Base-by-base conservation (phyloP, 1,284 basidiomycete species). In the Marasmius tenuissimus region DNA sequence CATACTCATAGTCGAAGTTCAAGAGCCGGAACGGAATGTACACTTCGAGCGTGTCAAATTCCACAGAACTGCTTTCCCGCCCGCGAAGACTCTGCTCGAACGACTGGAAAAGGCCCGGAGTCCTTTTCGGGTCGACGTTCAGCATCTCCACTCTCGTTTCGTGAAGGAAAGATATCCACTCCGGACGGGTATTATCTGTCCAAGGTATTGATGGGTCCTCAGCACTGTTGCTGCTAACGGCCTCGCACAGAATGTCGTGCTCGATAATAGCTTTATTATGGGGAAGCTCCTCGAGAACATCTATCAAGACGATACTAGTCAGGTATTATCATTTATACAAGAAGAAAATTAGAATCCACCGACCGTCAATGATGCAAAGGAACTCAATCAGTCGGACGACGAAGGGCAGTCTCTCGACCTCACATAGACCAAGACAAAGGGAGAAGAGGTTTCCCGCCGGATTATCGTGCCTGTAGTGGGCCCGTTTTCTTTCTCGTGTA, bases 281-380 rank as follows among this genome's bases (percentile, higher is more conserved):
- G 9, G 66, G 64, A 20, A 68, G 62, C 14, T 67, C 66, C 60
- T 68, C 69, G 34, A 66, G 66, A 1, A 68, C 63, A 42, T 68
- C 67, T 70, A 49, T 39, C 38, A 18, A 20, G n/a, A 14, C 20
- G 33, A 1, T 5, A 7, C n/a, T 18, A 11, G 27, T 27, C 27
- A 27, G 27, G 2, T 27, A 18, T 18, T 34, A 34, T 34, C n/a
- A 18, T 3, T 39, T 3, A 20, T 6, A 42, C 3, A 34, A 4
- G 12, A 22, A 35, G 9, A 12, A 20, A 10, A 37, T 20, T 53
- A 33, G 20, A 47, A 18, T 2, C 27, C 27, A 53, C 61, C 14
- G 34, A 66, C 67, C 67, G 56, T 68, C 67, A 50, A 69, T 64
- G 39, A 67, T 68, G 63, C 67, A 68, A 55, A 68, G 61, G 59